phyloP scores from a whole-genome alignment of 2,329 filamentous ascomycete genomes.

The Colletotrichum sp. region DNA sequence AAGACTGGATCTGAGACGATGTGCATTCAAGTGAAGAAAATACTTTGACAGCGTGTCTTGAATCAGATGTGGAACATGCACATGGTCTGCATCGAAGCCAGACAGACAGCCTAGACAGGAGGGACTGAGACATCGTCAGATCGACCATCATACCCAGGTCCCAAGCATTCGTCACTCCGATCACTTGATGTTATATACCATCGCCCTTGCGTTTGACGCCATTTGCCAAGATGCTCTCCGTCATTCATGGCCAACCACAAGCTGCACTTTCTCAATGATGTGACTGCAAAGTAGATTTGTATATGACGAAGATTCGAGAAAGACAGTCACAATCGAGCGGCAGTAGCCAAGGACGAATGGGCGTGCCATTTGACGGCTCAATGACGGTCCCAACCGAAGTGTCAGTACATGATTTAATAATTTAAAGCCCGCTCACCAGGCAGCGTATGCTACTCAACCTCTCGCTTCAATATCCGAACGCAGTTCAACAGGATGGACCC shows the following conservation, averaged over 20 bases:
- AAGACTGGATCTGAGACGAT: neutral
- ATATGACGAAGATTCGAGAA: neutral
- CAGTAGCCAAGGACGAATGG: neutral
- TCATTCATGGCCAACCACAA: neutral
- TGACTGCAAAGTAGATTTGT: neutral
- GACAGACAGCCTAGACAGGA: neutral
- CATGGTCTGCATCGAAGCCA: neutral
- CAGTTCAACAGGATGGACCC: neutral
- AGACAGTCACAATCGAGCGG: neutral
- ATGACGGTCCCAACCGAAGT: neutral
- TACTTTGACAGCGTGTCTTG: neutral
- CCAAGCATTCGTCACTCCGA: neutral
- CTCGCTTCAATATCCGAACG: neutral
- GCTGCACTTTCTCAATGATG: neutral
- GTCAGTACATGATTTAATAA: neutral
- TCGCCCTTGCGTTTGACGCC: neutral
- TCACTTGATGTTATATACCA: neutral
- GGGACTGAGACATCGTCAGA: neutral
- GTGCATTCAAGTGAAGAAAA: neutral
- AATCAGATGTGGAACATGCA: neutral
- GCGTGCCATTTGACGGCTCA: neutral
- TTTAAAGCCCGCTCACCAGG: neutral
- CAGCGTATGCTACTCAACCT: neutral
- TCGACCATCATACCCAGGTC: neutral
- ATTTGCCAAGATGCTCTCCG: neutral